These are phyloP conservation scores for Gastrolobium villosum DNA, from an alignment of 306 rosid species.

Conservation along the genomic window DNA sequence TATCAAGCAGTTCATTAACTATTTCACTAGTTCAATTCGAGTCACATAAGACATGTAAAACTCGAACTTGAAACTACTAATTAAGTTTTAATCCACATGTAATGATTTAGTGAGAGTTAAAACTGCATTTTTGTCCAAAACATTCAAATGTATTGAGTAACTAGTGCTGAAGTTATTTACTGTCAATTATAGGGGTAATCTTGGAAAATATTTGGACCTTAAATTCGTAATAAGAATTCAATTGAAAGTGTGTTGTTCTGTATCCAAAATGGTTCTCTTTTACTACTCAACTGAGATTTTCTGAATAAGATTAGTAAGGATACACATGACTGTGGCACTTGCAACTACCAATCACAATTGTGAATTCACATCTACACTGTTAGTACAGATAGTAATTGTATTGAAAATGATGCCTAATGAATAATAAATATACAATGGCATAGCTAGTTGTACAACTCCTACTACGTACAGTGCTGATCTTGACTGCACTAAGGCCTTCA, in stretches of 20 bases:
- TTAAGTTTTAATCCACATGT: no score
- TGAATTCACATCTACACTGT: conserved; percentile 43
- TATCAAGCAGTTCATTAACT: no score
- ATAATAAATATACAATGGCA: conserved; percentile 5
- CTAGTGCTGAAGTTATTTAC: not conserved
- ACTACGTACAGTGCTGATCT: conserved; percentile 40
- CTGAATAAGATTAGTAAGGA: conserved; percentile 24
- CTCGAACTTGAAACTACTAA: no score
- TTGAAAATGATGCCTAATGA: conserved; percentile 5
- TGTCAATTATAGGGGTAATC: not conserved
- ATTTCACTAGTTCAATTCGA: no score
- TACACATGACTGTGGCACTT: conserved; percentile 37
- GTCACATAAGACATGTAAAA: no score
- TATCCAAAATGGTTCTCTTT: no score
- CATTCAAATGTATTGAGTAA: not conserved
- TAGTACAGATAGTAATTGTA: not conserved
- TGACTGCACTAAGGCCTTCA: conserved; percentile 42
- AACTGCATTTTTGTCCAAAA: not conserved
- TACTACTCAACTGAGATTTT: no score
- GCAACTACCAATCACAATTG: conserved; percentile 11
- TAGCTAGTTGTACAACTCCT: conserved; percentile 5
- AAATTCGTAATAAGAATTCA: not conserved
- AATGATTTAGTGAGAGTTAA: not conserved
- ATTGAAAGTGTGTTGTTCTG: not conserved
- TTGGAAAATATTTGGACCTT: not conserved